A percentile compares a stretch with the other conserved stretches of the same genome.
These are phyloP conservation scores for Gossypium lobatum DNA, from an alignment of 441 rosid species.

Conservation along the genomic window DNA sequence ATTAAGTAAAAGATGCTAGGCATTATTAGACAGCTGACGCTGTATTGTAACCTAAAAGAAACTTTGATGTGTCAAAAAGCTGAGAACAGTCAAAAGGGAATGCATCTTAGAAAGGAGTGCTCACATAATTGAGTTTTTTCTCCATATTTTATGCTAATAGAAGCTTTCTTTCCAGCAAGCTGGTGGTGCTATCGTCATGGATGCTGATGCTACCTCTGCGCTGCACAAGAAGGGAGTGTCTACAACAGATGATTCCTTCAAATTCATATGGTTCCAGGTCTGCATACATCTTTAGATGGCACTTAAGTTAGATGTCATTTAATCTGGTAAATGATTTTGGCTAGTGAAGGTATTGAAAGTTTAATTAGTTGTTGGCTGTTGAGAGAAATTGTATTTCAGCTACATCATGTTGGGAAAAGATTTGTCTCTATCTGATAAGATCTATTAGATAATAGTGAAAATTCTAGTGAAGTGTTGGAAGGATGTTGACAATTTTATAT, in stretches of 20 bases:
- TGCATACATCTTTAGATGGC: not conserved
- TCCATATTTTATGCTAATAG: constrained; percentile 17
- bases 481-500: not conserved
- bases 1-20: constrained; percentile 1
- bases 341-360: not conserved
- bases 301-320: not conserved
- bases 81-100: not conserved
- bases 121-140: not conserved
- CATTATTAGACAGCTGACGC: not conserved
- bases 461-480: not conserved
- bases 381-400: not conserved
- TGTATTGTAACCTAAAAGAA: not conserved
- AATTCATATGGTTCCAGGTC: constrained; percentile 83
- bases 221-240: constrained; percentile 59
- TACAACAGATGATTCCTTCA: constrained; percentile 78
- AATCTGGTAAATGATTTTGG: not conserved
- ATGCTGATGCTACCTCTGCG: constrained; percentile 88
- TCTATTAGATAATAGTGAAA: constrained; percentile 2
- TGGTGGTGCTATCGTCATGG: constrained; percentile 85
- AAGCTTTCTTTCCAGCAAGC: constrained; percentile 51
- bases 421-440: not conserved
- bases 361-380: not conserved
- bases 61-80: constrained; percentile 4
- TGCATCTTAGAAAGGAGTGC: not conserved
- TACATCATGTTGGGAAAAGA: not conserved